Percentiles rank a stretch among this genome's conserved stretches.
Conservation (phyloP, 208 protist genomes). For the Trypanosoma cruzi region DNA sequence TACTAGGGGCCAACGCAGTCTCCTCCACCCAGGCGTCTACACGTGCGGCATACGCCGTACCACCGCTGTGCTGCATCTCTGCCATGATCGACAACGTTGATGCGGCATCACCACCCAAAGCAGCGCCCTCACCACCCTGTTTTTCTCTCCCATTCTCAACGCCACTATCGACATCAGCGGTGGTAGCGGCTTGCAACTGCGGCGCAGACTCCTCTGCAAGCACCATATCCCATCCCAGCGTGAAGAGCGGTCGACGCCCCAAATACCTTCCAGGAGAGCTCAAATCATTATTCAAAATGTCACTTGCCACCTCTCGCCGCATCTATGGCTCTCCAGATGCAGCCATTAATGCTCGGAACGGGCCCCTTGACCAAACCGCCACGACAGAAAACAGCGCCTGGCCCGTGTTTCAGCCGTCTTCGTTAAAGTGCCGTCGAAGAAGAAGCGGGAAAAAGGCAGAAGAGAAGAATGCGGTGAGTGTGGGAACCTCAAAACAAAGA, state of each 20-base stretch:
- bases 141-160: too few species aligned
- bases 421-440: neutral
- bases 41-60: too few species aligned
- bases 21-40: neutral
- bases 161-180: neutral
- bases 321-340: neutral
- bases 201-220: constrained; percentile 3
- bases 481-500: too few species aligned
- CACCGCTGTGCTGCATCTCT: neutral
- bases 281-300: neutral
- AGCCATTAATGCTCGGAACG: neutral
- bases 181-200: neutral
- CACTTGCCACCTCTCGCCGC: neutral
- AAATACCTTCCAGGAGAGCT: neutral
- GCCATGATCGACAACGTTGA: neutral
- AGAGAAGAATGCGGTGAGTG: neutral
- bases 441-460: neutral
- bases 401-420: neutral
- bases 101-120: too few species aligned
- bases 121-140: too few species aligned
- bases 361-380: neutral
- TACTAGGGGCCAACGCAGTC: neutral
- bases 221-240: constrained; percentile 19
- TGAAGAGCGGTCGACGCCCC: constrained; percentile 3
- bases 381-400: neutral